Evolutionary conservation across 2,329 filamentous ascomycete genomes (phyloP).

Genomic region (Cercospora zeae-maydis): DNA sequence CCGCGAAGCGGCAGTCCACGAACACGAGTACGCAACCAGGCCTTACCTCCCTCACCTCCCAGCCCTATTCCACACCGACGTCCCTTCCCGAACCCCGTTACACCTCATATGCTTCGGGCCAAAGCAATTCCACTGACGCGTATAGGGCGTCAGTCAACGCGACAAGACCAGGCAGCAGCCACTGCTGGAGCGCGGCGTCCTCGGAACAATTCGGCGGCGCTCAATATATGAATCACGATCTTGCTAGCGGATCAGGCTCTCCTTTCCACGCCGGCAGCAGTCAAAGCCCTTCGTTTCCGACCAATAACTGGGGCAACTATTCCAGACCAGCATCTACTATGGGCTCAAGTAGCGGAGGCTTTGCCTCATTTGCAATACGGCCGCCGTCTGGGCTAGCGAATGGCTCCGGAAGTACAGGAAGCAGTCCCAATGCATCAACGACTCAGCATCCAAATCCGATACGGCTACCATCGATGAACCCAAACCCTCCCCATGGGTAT

Average conservation of each 20-base stretch:
- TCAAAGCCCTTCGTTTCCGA: constrained; percentile 13
- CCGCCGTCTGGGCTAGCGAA: constrained; percentile 11
- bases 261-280: constrained; percentile 13
- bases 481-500: constrained; percentile 10
- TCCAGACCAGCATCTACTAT: constrained; percentile 12
- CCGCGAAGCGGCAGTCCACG: constrained; percentile 34
- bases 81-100: constrained; percentile 27
- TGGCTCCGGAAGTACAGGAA: not conserved
- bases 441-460: constrained; percentile 8
- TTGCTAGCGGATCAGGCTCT: constrained; percentile 9
- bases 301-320: constrained; percentile 11
- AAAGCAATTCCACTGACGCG: constrained; percentile 24
- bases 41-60: constrained; percentile 17
- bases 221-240: constrained; percentile 9
- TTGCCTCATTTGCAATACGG: constrained; percentile 13
- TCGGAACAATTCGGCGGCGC: constrained; percentile 4
- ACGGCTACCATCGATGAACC: constrained; percentile 15
- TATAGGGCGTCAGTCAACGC: constrained; percentile 26
- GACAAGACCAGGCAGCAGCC: constrained; percentile 20
- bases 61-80: constrained; percentile 25
- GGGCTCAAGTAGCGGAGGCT: constrained; percentile 3
- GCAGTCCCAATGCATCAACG: not conserved
- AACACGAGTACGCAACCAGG: constrained; percentile 27
- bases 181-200: constrained; percentile 17
- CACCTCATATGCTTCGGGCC: constrained; percentile 14